phyloP scores from a whole-genome alignment of 148 eudicot genomes.

The Amaranthus hypochondriacus region DNA sequence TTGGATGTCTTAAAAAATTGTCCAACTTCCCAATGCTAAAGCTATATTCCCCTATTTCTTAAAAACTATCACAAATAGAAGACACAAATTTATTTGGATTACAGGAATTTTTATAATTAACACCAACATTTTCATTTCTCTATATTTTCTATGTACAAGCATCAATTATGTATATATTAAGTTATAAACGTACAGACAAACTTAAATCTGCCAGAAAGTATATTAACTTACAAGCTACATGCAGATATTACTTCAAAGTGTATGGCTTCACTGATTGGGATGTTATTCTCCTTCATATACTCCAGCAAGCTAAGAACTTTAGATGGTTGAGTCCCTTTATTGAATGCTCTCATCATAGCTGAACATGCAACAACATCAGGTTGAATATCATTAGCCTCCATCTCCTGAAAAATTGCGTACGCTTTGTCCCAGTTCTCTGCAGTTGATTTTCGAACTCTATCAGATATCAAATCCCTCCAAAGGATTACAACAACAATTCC shows the following conservation, averaged over 20 bases:
- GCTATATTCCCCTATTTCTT: neutral
- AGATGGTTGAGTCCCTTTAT: slow-evolving; percentile 69
- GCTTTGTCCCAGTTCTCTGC: slow-evolving; percentile 79
- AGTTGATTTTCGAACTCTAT: slow-evolving; percentile 9
- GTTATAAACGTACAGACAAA: neutral
- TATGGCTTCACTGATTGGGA: slow-evolving; percentile 58
- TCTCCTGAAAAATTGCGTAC: slow-evolving; percentile 58
- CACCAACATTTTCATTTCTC: neutral
- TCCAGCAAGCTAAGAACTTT: slow-evolving; percentile 57
- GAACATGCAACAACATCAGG: slow-evolving; percentile 83
- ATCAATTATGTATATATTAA: neutral
- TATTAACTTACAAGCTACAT: slow-evolving; percentile 72
- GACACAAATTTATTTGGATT: neutral
- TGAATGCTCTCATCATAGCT: slow-evolving; percentile 80
- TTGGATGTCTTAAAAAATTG: neutral
- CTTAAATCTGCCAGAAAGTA: neutral
- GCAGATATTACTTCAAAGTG: slow-evolving; percentile 84
- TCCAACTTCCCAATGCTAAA: neutral
- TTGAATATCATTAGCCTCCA: slow-evolving; percentile 61
- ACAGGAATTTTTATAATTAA: neutral
- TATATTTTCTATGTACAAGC: neutral
- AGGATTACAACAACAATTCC: too few species aligned
- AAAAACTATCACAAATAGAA: neutral
- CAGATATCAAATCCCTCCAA: neutral
- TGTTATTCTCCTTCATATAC: slow-evolving; percentile 56